Evolutionary conservation across 164 flowering plant species (phyloP).

Genomic region (Vitis rotundifolia): DNA sequence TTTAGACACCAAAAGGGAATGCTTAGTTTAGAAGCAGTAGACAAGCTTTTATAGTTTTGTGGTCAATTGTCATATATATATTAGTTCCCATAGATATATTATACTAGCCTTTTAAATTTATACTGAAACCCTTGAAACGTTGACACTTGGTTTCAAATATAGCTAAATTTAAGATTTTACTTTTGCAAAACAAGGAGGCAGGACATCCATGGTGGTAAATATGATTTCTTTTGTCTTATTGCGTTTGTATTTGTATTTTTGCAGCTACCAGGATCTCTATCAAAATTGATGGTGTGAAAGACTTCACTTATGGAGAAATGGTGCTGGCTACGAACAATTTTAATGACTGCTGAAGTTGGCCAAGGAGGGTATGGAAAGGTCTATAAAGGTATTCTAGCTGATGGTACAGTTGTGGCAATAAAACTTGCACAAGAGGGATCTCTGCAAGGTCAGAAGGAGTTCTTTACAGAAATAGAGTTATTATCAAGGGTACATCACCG

Average conservation of each 20-base stretch:
- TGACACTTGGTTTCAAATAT: no score
- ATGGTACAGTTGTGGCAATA: constrained; percentile 66
- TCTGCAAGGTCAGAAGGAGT: constrained; percentile 71
- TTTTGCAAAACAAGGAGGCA: no score
- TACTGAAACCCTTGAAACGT: not conserved
- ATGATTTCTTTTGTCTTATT: not conserved
- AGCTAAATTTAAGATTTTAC: no score
- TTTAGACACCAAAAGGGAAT: not conserved
- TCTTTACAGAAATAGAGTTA: constrained; percentile 66
- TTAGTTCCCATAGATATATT: no score
- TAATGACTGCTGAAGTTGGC: constrained; percentile 40
- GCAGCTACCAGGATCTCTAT: constrained; percentile 44
- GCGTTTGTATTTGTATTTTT: not conserved
- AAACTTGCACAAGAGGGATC: constrained; percentile 78
- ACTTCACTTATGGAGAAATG: constrained; percentile 51
- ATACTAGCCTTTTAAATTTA: no score
- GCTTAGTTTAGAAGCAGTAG: not conserved
- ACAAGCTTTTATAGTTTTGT: not conserved
- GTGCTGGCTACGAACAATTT: constrained; percentile 58
- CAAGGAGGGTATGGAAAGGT: constrained; percentile 87
- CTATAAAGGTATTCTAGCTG: constrained; percentile 54
- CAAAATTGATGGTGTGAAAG: constrained; percentile 58
- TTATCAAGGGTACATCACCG: constrained; percentile 71
- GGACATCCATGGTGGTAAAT: no score
- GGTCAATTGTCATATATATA: not conserved